Percentiles rank a stretch among this genome's conserved stretches.
These are phyloP conservation scores for Acrocalymma vagum DNA, from an alignment of 2,329 filamentous ascomycete genomes.

Conservation along the genomic window DNA sequence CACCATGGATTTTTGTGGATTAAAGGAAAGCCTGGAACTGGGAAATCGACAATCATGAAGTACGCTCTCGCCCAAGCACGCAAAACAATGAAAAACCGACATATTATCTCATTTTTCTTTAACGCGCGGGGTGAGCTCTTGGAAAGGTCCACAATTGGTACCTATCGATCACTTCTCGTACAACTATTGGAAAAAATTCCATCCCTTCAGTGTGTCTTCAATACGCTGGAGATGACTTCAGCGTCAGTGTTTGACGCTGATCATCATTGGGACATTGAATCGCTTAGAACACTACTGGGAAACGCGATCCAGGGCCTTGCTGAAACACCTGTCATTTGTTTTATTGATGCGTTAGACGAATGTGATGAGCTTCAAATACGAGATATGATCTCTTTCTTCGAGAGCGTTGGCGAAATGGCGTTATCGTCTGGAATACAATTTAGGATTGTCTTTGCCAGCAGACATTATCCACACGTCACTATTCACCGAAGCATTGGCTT, in stretches of 20 bases:
- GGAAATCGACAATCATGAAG: slow-evolving; percentile 48
- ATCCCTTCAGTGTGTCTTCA: slow-evolving; percentile 9
- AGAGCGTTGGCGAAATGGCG: slow-evolving; percentile 42
- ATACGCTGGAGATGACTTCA: not conserved
- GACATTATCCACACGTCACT: slow-evolving; percentile 56
- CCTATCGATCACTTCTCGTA: slow-evolving; percentile 23
- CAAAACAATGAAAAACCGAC: slow-evolving; percentile 2
- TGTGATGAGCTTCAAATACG: slow-evolving; percentile 52
- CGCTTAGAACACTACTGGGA: slow-evolving; percentile 14
- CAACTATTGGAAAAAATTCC: slow-evolving; percentile 20
- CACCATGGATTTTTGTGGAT: slow-evolving; percentile 56
- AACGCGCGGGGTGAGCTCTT: slow-evolving; percentile 16
- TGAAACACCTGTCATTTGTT: slow-evolving; percentile 14
- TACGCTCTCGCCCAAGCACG: slow-evolving; percentile 1
- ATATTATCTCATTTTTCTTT: slow-evolving; percentile 22
- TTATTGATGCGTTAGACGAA: slow-evolving; percentile 57
- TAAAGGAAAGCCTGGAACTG: slow-evolving; percentile 37
- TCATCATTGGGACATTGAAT: slow-evolving; percentile 8
- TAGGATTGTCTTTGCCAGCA: slow-evolving; percentile 55
- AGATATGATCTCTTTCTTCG: slow-evolving; percentile 54
- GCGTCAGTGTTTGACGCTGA: not conserved
- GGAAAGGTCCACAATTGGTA: slow-evolving; percentile 17
- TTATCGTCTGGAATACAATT: slow-evolving; percentile 18
- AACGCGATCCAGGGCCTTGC: slow-evolving; percentile 9
- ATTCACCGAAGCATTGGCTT: slow-evolving; percentile 32